Evolutionary conservation across 805 yeast species (phyloP), one percentile per base, ranked within the genome.

Genomic region (Schizosaccharomyces lindneri): DNA sequence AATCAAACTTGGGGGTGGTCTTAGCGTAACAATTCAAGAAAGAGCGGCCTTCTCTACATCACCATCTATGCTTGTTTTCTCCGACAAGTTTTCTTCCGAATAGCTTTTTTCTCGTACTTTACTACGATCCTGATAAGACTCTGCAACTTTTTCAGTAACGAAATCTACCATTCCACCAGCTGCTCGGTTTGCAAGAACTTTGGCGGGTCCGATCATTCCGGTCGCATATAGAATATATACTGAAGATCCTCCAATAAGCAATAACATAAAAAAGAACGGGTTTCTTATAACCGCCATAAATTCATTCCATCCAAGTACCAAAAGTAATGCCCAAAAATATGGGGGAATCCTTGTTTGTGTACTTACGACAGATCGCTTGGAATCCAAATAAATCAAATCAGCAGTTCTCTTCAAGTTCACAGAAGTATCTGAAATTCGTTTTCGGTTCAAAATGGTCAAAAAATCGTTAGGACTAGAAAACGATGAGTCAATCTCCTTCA

Each of bases 261-360:
- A 70, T 48, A 71, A 55, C 5, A 85, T 75, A 65, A 89, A 81
- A 66, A 85, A 78, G n/a, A 90, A 67, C 41, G 61, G 98, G 69
- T 86, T 89, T 65, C 94, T 79, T 55, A 93, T 68, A 19, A 93
- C 80, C 9, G 93, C 84, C 84, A 88, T 79, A 66, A 93, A 83
- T 75, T 93, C 97, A 71, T 89, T 89, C 96, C 96, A 93, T 9
- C 98, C 98, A 27, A 93, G 74, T 2, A 85, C 81, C 1, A 84
- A 70, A 29, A 93, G 73, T 15, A 90, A 68, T 11, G 81, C 73
- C 72, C 87, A 88, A 63, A 93, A 80, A 75, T 84, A 93, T 65
- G 81, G 75, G 3, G 98, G 98, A 63, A 93, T 84, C 63, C 83
- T 82, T 0, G 95, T 81, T 13, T 81, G 79, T 59, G 84, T 82